Evolutionary conservation across 1,284 basidiomycete species (phyloP).

Genomic region (Naganishia sp.): DNA sequence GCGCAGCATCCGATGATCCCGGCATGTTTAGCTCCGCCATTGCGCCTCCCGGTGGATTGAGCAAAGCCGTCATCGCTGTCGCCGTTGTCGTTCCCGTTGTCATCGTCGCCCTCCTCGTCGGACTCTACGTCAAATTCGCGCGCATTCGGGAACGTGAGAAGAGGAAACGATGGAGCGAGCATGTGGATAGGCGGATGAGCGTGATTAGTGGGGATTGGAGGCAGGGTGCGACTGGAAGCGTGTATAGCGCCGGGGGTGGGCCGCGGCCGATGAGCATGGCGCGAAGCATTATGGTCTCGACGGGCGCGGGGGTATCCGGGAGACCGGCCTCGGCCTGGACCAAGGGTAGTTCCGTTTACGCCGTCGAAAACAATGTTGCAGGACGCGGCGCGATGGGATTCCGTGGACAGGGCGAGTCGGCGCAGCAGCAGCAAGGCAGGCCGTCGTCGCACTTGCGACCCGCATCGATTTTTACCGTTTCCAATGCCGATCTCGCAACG

Average conservation of each 20-base stretch:
- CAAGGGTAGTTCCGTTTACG: slow-evolving; percentile 28
- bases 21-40: slow-evolving; percentile 53
- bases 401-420: not conserved
- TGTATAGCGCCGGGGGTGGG: slow-evolving; percentile 7
- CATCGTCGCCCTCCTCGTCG: slow-evolving; percentile 58
- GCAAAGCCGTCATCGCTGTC: slow-evolving; percentile 71
- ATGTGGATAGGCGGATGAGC: slow-evolving; percentile 78
- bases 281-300: slow-evolving; percentile 2
- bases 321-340: slow-evolving; percentile 16
- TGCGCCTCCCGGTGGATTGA: slow-evolving; percentile 48
- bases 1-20: slow-evolving; percentile 55
- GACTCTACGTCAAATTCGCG: slow-evolving; percentile 62
- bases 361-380: slow-evolving; percentile 59
- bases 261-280: slow-evolving; percentile 5
- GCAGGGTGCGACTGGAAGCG: slow-evolving; percentile 41
- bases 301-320: not conserved
- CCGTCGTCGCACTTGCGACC: slow-evolving; percentile 10
- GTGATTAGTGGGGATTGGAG: slow-evolving; percentile 75
- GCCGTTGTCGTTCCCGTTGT: slow-evolving; percentile 71
- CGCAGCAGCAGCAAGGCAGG: not conserved
- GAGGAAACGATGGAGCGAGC: slow-evolving; percentile 67
- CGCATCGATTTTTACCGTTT: slow-evolving; percentile 53
- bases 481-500: slow-evolving; percentile 70
- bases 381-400: slow-evolving; percentile 63
- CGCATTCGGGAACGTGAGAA: slow-evolving; percentile 64